Conservation (phyloP, 257 asterid species). For the Fraxinus excelsior region DNA sequence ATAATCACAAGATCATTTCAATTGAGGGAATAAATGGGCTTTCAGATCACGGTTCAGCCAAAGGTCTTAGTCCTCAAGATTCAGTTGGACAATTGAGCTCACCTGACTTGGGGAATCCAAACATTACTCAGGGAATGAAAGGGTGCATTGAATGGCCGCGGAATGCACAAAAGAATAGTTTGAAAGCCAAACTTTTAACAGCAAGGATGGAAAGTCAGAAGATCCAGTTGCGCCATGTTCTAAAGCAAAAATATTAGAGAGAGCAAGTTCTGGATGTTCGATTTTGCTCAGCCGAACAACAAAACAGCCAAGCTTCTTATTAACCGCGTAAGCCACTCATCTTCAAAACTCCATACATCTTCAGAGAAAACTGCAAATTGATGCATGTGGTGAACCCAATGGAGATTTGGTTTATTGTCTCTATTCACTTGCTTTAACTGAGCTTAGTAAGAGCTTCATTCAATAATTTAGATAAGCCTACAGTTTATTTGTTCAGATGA, state of each 20-base stretch:
- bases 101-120: slow-evolving; percentile 61
- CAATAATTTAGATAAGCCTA: slow-evolving; percentile 2
- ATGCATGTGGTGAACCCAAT: background rate
- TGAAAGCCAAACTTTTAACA: slow-evolving; percentile 73
- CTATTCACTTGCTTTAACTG: background rate
- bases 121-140: slow-evolving; percentile 65
- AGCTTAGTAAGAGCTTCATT: slow-evolving; percentile 7
- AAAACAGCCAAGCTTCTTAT: background rate
- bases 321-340: background rate
- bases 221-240: slow-evolving; percentile 86
- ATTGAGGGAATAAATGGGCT: slow-evolving; percentile 49
- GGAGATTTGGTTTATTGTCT: background rate
- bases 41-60: slow-evolving; percentile 48
- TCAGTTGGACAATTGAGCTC: slow-evolving; percentile 69
- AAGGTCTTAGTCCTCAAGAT: slow-evolving; percentile 56
- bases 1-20: slow-evolving; percentile 39
- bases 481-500: slow-evolving; percentile 5
- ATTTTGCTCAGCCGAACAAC: background rate
- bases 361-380: background rate
- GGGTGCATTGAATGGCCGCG: slow-evolving; percentile 94
- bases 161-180: slow-evolving; percentile 58
- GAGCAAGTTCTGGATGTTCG: background rate
- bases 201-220: slow-evolving; percentile 88
- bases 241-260: slow-evolving; percentile 75
- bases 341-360: background rate